These are phyloP conservation scores for Neophaeococcomyces mojaviensis DNA, from an alignment of 2,329 filamentous ascomycete genomes.

Conservation along the genomic window DNA sequence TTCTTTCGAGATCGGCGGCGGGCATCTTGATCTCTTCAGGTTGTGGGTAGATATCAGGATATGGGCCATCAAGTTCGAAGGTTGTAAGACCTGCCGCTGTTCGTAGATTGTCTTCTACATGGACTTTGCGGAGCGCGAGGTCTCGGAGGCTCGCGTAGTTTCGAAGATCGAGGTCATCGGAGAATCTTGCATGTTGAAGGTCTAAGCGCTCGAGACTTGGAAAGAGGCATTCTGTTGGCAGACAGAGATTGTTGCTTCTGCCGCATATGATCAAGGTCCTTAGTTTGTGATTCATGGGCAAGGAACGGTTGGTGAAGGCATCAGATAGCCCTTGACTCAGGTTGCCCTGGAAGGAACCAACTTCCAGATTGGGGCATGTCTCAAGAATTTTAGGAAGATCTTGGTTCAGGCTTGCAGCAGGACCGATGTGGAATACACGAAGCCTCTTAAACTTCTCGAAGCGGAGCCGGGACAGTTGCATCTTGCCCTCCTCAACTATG, in stretches of 20 bases:
- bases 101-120: constrained; percentile 2
- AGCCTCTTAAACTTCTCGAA: constrained; percentile 4
- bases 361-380: too few relatives aligned
- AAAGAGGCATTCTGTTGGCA: not conserved
- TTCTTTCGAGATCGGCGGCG: not conserved
- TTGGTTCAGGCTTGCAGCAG: not conserved
- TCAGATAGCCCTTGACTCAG: too few relatives aligned
- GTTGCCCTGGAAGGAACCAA: too few relatives aligned
- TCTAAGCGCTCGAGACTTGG: not conserved
- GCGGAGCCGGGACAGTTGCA: not conserved
- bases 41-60: constrained; percentile 1
- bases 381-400: too few relatives aligned
- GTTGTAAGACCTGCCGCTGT: not conserved
- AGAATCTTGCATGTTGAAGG: not conserved
- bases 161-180: not conserved
- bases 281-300: not conserved
- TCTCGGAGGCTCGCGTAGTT: not conserved
- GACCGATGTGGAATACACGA: not conserved
- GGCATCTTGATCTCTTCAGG: constrained; percentile 9
- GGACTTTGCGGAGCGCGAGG: not conserved
- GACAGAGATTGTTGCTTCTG: not conserved
- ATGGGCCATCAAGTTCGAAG: constrained; percentile 5
- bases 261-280: not conserved
- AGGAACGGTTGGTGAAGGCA: not conserved
- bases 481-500: constrained; percentile 3